Percentiles rank a stretch among this genome's conserved stretches.
Evolutionary conservation across 179 eudicot genomes (phyloP).

Genomic region (Beta lomatogona): DNA sequence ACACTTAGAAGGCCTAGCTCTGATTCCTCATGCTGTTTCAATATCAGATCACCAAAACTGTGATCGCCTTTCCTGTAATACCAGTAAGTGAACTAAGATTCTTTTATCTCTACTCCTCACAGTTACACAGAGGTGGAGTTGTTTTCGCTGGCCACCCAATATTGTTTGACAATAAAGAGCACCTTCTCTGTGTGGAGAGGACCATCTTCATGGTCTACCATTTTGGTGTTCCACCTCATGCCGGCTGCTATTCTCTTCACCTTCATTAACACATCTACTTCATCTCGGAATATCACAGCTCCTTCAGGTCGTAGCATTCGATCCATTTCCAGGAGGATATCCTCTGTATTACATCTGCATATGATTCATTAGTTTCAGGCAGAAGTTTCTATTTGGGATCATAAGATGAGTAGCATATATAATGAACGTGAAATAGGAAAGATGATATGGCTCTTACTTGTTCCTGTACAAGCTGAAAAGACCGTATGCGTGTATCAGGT

Average conservation of each 20-base stretch:
- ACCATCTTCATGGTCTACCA: conserved; percentile 54
- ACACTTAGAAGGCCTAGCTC: background rate
- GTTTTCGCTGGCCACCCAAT: conserved; percentile 43
- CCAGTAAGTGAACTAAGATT: background rate
- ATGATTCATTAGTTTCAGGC: background rate
- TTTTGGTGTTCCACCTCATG: conserved; percentile 50
- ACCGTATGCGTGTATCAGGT: conserved; percentile 46
- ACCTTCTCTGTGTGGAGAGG: conserved; percentile 48
- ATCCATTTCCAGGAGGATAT: conserved; percentile 49
- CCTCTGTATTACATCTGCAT: conserved; percentile 46
- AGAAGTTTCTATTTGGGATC: no score
- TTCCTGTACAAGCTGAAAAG: conserved; percentile 45
- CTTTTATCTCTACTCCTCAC: background rate
- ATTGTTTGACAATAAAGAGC: conserved; percentile 44
- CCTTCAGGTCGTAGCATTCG: conserved; percentile 47
- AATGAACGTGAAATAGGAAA: background rate
- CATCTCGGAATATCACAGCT: conserved; percentile 47
- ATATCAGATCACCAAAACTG: conserved; percentile 3
- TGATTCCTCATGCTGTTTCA: background rate
- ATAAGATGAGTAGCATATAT: no score
- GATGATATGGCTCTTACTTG: conserved; percentile 27
- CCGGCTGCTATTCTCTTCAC: conserved; percentile 39
- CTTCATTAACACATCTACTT: conserved; percentile 45
- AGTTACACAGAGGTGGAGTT: conserved; percentile 30
- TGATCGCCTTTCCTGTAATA: background rate